Percentiles rank a stretch among this genome's conserved stretches.
Conservation (phyloP, 2,329 filamentous ascomycete genomes). For the Conoideocrella luteorostrata region DNA sequence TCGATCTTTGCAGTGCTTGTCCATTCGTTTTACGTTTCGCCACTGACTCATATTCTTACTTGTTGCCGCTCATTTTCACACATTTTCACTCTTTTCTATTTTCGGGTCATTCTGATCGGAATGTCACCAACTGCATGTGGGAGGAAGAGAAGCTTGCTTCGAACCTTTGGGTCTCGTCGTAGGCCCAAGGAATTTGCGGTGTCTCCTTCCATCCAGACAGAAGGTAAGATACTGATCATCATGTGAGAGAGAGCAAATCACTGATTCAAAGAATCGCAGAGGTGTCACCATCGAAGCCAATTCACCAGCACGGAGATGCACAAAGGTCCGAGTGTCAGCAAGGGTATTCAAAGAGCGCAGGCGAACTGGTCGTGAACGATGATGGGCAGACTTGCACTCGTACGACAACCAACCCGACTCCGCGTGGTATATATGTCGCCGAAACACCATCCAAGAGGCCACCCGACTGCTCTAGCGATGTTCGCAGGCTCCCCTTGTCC, state of each 20-base stretch:
- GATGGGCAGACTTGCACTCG: not conserved
- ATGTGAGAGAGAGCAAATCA: not conserved
- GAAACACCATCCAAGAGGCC: not conserved
- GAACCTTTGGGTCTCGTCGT: conserved; percentile 19
- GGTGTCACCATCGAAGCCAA: not conserved
- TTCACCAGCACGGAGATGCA: not conserved
- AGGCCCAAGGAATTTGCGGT: conserved; percentile 16
- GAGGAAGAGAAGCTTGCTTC: conserved; percentile 24
- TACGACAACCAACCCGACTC: not conserved
- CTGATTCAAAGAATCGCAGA: not conserved
- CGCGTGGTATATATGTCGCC: not conserved
- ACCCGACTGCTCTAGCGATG: not conserved
- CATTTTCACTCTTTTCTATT: conserved; percentile 5
- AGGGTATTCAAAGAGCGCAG: not conserved
- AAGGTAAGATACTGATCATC: conserved; percentile 11
- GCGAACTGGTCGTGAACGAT: not conserved
- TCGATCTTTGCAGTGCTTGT: conserved; percentile 4
- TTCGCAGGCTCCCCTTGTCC: not conserved
- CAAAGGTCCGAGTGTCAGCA: not conserved
- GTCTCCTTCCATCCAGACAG: conserved; percentile 10
- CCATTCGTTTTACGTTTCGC: conserved; percentile 6
- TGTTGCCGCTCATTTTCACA: conserved; percentile 6
- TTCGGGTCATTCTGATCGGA: conserved; percentile 7
- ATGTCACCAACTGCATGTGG: conserved; percentile 24
- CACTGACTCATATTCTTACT: conserved; percentile 2